phyloP scores from a whole-genome alignment of 2,329 filamentous ascomycete species.

The Fusarium decemcellulare region DNA sequence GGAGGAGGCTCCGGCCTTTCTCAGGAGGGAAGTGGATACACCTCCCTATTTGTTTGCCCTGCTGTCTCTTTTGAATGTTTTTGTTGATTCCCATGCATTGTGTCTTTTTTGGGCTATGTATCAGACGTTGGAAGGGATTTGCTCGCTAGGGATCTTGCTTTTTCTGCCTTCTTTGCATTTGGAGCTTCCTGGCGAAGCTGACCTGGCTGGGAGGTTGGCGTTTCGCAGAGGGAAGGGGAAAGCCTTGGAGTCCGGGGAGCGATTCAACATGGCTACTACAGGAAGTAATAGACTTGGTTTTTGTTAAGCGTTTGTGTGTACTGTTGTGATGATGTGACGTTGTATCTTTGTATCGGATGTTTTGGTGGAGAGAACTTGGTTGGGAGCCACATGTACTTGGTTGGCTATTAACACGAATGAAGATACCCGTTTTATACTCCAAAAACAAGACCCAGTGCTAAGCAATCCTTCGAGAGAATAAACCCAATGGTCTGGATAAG shows the following conservation, averaged over 20 bases:
- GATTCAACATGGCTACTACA: slow-evolving; percentile 33
- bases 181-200: slow-evolving; percentile 41
- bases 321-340: not conserved
- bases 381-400: not conserved
- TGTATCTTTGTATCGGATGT: not conserved
- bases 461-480: not conserved
- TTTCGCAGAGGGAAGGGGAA: slow-evolving; percentile 32
- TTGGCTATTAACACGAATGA: not conserved
- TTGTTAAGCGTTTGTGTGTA: not conserved
- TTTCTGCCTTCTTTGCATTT: slow-evolving; percentile 1
- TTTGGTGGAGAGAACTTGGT: no score
- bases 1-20: slow-evolving; percentile 27
- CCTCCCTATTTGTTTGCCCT: slow-evolving; percentile 16
- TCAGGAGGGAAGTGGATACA: slow-evolving; percentile 23
- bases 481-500: not conserved
- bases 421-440: not conserved
- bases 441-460: not conserved
- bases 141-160: slow-evolving; percentile 1
- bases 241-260: slow-evolving; percentile 34
- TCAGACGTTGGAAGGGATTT: slow-evolving; percentile 7
- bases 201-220: slow-evolving; percentile 39
- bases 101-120: slow-evolving; percentile 12
- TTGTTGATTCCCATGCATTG: slow-evolving; percentile 26
- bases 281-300: slow-evolving; percentile 33
- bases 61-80: slow-evolving; percentile 13